Percentiles rank a stretch among this genome's conserved stretches.
These are phyloP conservation scores for Penstemon eatonii DNA, from an alignment of 257 asterid species.

Conservation along the genomic window DNA sequence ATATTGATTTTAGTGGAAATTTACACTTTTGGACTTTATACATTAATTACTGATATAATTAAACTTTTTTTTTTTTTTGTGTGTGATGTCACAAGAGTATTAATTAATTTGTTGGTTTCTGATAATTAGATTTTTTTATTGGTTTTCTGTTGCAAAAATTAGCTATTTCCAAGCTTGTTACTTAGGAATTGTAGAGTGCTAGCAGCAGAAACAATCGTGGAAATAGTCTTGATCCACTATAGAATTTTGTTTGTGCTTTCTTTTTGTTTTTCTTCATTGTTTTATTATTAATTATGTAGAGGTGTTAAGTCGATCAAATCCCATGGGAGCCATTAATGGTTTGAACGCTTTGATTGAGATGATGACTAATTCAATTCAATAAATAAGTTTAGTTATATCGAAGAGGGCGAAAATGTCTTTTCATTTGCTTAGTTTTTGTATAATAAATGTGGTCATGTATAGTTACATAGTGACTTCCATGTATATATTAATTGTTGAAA, in stretches of 20 bases:
- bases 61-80: background rate
- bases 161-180: slow-evolving; percentile 63
- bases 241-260: too few species aligned
- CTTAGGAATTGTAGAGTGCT: background rate
- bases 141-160: slow-evolving; percentile 19
- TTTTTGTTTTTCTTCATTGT: background rate
- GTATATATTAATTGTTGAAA: too few species aligned
- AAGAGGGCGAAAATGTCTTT: slow-evolving; percentile 2
- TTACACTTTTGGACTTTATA: too few species aligned
- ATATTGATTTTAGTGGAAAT: too few species aligned
- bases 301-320: slow-evolving; percentile 55
- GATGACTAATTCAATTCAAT: slow-evolving; percentile 3
- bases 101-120: slow-evolving; percentile 23
- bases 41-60: too few species aligned
- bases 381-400: background rate
- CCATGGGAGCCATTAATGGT: slow-evolving; percentile 64
- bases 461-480: too few species aligned
- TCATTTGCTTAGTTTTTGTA: slow-evolving; percentile 15
- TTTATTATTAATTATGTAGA: background rate
- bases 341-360: slow-evolving; percentile 19
- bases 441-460: slow-evolving; percentile 25
- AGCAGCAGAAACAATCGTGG: slow-evolving; percentile 66
- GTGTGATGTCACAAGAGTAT: background rate
- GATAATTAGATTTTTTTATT: slow-evolving; percentile 13
- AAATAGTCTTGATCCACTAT: slow-evolving; percentile 41